A percentile compares a stretch with the other conserved stretches of the same genome.
phyloP scores from a whole-genome alignment of 2,329 filamentous ascomycete species.

The Cytospora chrysosperma region DNA sequence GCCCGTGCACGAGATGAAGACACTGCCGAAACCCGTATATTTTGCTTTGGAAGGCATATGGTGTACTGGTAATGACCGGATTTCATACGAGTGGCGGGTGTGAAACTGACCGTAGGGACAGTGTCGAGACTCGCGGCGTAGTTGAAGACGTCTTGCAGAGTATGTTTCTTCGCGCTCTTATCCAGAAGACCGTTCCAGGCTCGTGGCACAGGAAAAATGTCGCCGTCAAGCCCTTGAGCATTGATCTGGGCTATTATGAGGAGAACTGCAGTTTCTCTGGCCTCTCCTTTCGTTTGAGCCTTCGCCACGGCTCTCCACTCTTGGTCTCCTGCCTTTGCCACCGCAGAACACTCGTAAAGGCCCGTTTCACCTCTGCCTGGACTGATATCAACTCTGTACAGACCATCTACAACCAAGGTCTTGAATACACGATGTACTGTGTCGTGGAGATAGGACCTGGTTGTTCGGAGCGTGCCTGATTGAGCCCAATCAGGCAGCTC shows the following conservation, averaged over 20 bases:
- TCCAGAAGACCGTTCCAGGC: not conserved
- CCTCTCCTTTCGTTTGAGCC: not conserved
- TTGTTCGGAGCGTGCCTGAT: not conserved
- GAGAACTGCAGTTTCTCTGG: not conserved
- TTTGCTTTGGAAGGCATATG: not conserved
- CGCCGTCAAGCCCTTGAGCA: not conserved
- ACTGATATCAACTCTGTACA: not conserved
- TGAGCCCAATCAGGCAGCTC: not conserved
- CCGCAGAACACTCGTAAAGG: not conserved
- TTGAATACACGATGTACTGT: not conserved
- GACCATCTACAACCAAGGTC: not conserved
- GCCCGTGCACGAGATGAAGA: not conserved
- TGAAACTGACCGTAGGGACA: not conserved
- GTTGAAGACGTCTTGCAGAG: conserved; percentile 10
- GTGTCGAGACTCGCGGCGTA: conserved; percentile 13
- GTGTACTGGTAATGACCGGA: not conserved
- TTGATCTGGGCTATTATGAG: not conserved
- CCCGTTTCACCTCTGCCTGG: not conserved
- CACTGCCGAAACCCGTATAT: not conserved
- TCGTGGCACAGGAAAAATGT: not conserved
- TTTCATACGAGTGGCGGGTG: not conserved
- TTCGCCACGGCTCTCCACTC: not conserved
- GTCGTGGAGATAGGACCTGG: not conserved
- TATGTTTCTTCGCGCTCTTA: not conserved
- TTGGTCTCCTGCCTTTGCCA: not conserved